A percentile compares a stretch with the other conserved stretches of the same genome.
These are phyloP conservation scores for Pyrenopolyporus hunteri DNA, from an alignment of 495 filamentous ascomycete genomes.

Conservation along the genomic window DNA sequence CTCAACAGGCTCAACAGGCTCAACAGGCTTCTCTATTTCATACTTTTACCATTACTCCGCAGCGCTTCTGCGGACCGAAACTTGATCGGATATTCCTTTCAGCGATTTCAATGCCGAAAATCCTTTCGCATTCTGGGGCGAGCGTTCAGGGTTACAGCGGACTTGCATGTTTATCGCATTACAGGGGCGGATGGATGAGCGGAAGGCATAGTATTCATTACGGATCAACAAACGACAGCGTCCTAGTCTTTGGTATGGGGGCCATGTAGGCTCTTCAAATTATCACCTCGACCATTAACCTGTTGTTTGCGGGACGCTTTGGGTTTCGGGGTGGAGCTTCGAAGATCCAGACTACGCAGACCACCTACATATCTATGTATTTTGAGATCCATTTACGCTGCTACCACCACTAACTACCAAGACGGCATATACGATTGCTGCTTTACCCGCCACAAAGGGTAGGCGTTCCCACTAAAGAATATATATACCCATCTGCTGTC, in stretches of 20 bases:
- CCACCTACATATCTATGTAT: constrained; percentile 19
- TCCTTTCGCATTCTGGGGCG: constrained; percentile 14
- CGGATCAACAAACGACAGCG: constrained; percentile 11
- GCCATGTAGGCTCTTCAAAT: neutral
- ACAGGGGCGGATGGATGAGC: too few relatives aligned
- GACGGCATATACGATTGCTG: neutral
- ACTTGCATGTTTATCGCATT: constrained; percentile 22
- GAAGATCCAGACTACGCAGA: constrained; percentile 37
- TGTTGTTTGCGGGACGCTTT: constrained; percentile 14
- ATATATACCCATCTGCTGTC: constrained; percentile 30
- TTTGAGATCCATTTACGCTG: constrained; percentile 13
- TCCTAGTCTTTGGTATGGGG: neutral
- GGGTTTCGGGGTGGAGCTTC: constrained; percentile 22
- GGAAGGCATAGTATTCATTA: constrained; percentile 22
- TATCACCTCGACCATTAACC: constrained; percentile 8
- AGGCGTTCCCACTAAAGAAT: constrained; percentile 16
- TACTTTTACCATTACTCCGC: neutral
- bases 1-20: neutral
- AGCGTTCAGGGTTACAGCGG: constrained; percentile 20
- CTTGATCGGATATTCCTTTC: constrained; percentile 1
- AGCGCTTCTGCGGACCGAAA: neutral
- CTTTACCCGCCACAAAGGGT: constrained; percentile 5
- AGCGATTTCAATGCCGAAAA: constrained; percentile 8
- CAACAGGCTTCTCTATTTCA: constrained; percentile 3
- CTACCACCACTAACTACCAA: too few relatives aligned